These are phyloP conservation scores for Excoecaria agallocha DNA, from an alignment of 345 rosid species.

Conservation along the genomic window DNA sequence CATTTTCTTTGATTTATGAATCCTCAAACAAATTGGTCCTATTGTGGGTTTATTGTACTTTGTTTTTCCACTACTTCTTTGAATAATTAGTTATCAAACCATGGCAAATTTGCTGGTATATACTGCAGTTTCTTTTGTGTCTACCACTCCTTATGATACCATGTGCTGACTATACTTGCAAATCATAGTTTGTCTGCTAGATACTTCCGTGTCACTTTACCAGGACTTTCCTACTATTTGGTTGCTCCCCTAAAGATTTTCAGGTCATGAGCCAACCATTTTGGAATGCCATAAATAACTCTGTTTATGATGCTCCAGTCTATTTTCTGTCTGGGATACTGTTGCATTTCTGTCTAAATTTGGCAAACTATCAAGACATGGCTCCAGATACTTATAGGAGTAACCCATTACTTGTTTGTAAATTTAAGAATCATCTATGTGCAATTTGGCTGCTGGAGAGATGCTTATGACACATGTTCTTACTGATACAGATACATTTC, in stretches of 20 bases:
- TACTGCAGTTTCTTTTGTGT: constrained; percentile 5
- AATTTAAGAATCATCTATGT: constrained; percentile 2
- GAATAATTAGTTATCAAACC: neutral
- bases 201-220: neutral
- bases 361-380: neutral
- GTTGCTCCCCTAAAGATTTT: constrained; percentile 6
- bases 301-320: neutral
- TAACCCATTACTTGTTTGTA: neutral
- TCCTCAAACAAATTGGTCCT: neutral
- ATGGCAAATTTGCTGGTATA: neutral
- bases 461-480: constrained; percentile 6
- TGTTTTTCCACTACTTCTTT: neutral
- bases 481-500: neutral
- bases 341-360: neutral
- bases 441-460: constrained; percentile 8
- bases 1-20: constrained; percentile 2
- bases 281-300: neutral
- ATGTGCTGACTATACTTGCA: neutral
- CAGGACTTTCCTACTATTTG: neutral
- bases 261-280: neutral
- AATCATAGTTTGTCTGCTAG: neutral
- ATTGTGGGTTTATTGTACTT: neutral
- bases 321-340: neutral
- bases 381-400: neutral
- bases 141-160: neutral